These are phyloP conservation scores for Starmerella bacillaris DNA, from an alignment of 805 yeast genomes.

Conservation along the genomic window DNA sequence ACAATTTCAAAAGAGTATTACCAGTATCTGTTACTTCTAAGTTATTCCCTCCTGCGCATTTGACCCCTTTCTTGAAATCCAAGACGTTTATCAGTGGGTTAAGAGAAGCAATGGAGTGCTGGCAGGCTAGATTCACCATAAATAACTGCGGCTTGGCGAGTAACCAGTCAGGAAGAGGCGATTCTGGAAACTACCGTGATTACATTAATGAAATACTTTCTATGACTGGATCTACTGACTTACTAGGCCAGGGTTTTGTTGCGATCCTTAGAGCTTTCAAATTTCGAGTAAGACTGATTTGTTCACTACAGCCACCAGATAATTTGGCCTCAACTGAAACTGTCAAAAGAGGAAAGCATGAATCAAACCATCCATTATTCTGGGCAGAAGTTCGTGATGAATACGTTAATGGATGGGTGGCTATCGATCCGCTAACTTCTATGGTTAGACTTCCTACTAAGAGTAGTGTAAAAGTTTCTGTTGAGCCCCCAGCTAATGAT, in stretches of 20 bases:
- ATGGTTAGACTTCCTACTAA: slow-evolving; percentile 40
- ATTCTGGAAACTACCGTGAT: slow-evolving; percentile 21
- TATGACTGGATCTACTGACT: slow-evolving; percentile 54
- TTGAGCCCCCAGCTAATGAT: slow-evolving; percentile 59
- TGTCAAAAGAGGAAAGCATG: neutral
- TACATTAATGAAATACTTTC: slow-evolving; percentile 30
- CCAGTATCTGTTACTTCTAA: slow-evolving; percentile 33
- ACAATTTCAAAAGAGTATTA: slow-evolving; percentile 28
- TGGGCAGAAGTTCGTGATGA: slow-evolving; percentile 94
- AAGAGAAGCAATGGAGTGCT: slow-evolving; percentile 44
- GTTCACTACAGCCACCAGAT: slow-evolving; percentile 83
- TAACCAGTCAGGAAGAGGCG: slow-evolving; percentile 15
- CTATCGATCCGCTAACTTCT: slow-evolving; percentile 58
- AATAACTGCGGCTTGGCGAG: slow-evolving; percentile 23
- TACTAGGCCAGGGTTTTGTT: slow-evolving; percentile 77
- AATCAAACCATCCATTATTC: slow-evolving; percentile 39
- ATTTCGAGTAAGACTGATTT: slow-evolving; percentile 53
- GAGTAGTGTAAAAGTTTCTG: slow-evolving; percentile 30
- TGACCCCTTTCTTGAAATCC: slow-evolving; percentile 34
- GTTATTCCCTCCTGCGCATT: slow-evolving; percentile 31
- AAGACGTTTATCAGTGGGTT: slow-evolving; percentile 61
- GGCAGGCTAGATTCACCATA: slow-evolving; percentile 39
- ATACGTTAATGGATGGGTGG: slow-evolving; percentile 54
- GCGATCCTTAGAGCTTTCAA: slow-evolving; percentile 53
- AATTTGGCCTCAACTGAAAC: slow-evolving; percentile 21